A percentile compares a stretch with the other conserved stretches of the same genome.
phyloP scores from a whole-genome alignment of 768 basidiomycete genomes.

The Phylloporus arenicola region DNA sequence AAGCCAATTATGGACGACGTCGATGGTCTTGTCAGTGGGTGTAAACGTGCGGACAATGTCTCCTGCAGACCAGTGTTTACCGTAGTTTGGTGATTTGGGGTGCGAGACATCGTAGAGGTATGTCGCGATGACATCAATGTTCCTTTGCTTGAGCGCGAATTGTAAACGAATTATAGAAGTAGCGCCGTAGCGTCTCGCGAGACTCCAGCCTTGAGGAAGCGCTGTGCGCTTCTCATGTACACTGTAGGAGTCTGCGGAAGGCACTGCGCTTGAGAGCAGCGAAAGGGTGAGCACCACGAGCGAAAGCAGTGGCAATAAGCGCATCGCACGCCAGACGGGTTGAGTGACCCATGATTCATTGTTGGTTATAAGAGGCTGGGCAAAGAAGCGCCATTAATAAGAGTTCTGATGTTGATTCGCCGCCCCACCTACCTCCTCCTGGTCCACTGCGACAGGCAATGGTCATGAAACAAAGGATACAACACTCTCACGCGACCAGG shows the following conservation, averaged over 20 bases:
- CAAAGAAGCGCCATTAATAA: neutral
- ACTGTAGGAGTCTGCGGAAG: conserved; percentile 17
- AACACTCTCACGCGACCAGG: too few relatives aligned
- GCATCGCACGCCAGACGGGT: conserved; percentile 7
- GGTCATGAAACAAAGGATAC: neutral
- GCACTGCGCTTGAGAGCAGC: conserved; percentile 13
- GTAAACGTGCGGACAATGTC: conserved; percentile 26
- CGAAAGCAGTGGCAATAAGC: conserved; percentile 2
- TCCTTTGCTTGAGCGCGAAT: conserved; percentile 31
- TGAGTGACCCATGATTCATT: neutral
- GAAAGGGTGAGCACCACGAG: conserved; percentile 8
- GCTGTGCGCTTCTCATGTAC: conserved; percentile 38
- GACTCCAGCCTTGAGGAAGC: conserved; percentile 34
- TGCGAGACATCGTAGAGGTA: conserved; percentile 28
- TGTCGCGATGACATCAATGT: conserved; percentile 23
- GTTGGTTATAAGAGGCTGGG: neutral
- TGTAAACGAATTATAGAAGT: conserved; percentile 24
- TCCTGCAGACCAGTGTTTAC: conserved; percentile 29
- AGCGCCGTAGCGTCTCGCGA: conserved; percentile 32
- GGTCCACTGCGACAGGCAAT: neutral
- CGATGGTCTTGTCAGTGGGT: conserved; percentile 20
- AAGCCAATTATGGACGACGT: conserved; percentile 27
- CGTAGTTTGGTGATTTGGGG: conserved; percentile 31
- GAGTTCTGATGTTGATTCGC: neutral
- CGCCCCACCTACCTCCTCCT: neutral